Evolutionary conservation across 2,329 filamentous ascomycete species (phyloP).

Genomic region (Trichoderma hamatum): DNA sequence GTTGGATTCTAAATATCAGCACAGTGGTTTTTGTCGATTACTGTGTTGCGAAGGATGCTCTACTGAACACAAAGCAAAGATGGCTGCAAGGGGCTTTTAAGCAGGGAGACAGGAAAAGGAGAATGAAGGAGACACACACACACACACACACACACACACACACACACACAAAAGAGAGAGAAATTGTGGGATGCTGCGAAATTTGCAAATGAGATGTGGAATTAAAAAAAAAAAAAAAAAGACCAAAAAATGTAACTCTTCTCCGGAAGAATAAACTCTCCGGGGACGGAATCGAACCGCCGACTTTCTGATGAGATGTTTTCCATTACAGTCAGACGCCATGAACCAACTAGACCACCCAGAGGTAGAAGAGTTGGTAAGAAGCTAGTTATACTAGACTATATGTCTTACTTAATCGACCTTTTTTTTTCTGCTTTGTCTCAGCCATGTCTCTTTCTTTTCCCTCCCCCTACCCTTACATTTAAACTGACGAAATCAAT

Average conservation of each 20-base stretch:
- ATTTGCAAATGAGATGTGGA: too few species aligned
- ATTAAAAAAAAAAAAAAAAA: background rate
- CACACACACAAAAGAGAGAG: background rate
- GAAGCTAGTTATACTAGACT: background rate
- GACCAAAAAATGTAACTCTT: slow-evolving; percentile 27
- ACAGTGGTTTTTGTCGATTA: too few species aligned
- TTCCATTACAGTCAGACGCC: slow-evolving; percentile 37
- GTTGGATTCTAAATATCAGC: background rate
- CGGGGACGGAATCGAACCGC: slow-evolving; percentile 38
- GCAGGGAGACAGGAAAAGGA: background rate
- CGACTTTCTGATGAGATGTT: slow-evolving; percentile 35
- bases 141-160: background rate
- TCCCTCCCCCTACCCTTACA: background rate
- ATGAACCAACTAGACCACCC: slow-evolving; percentile 39
- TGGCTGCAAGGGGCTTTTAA: background rate
- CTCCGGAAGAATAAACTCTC: slow-evolving; percentile 32
- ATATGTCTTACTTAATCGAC: background rate
- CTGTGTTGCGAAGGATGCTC: background rate
- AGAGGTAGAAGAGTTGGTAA: slow-evolving; percentile 30
- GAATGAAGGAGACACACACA: too few species aligned
- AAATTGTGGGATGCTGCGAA: background rate
- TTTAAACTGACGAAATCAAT: background rate
- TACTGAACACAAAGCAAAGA: background rate
- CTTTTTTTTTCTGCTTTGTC: too few species aligned
- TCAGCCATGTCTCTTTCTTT: background rate